These are phyloP conservation scores for Aureobasidium sp. DNA, from an alignment of 2,329 filamentous ascomycete species.

Conservation along the genomic window DNA sequence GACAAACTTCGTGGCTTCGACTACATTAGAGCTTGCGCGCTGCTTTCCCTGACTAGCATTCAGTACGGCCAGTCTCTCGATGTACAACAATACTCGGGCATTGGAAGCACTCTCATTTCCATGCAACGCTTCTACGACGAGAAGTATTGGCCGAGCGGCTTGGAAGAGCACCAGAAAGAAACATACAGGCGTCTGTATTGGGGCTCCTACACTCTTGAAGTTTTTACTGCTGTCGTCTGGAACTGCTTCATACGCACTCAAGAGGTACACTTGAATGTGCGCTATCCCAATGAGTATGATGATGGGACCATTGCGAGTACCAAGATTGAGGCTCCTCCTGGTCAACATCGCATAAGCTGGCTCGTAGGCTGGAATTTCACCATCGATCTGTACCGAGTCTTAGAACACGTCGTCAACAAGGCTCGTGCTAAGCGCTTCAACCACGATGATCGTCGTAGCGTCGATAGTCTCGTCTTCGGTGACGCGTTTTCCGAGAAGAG, in stretches of 20 bases:
- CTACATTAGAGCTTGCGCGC: constrained; percentile 40
- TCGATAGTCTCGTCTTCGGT: constrained; percentile 21
- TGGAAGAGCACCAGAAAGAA: constrained; percentile 42
- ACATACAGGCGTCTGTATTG: constrained; percentile 46
- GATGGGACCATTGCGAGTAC: constrained; percentile 39
- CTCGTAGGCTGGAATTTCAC: constrained; percentile 52
- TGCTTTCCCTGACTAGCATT: constrained; percentile 45
- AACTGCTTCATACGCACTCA: constrained; percentile 39
- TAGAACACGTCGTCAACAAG: constrained; percentile 43
- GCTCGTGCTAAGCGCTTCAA: constrained; percentile 22
- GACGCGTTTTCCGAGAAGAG: constrained; percentile 23
- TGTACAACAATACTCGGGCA: constrained; percentile 46
- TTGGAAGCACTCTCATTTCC: constrained; percentile 43
- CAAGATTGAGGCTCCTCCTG: constrained; percentile 17
- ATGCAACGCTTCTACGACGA: constrained; percentile 49
- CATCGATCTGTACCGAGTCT: constrained; percentile 49
- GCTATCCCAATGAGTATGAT: constrained; percentile 42
- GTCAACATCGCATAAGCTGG: constrained; percentile 33
- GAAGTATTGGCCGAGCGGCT: constrained; percentile 42
- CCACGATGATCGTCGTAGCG: constrained; percentile 16
- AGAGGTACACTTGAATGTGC: constrained; percentile 41
- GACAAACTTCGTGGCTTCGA: constrained; percentile 29
- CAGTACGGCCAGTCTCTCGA: constrained; percentile 44
- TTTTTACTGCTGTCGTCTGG: constrained; percentile 49
- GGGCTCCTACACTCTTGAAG: constrained; percentile 52